Base-by-base conservation (phyloP, 805 yeast genomes). In the Myxozyma melibiosi region DNA sequence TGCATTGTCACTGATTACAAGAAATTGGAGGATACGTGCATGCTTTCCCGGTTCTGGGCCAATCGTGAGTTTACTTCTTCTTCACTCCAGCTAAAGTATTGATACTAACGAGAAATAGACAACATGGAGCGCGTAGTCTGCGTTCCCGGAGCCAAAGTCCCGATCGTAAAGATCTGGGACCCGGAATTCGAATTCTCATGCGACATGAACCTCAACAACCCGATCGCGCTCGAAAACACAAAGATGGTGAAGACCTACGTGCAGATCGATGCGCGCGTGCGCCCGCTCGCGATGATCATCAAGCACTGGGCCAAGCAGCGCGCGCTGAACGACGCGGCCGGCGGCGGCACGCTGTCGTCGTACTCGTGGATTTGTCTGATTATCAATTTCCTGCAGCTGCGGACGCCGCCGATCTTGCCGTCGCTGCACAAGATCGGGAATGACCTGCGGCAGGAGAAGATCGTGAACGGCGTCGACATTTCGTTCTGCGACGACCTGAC, bases 251-350 rank as follows among this genome's bases (percentile, higher is more conserved):
- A 59, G 42, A 51, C 67, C 1, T 66, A 65, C 28, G 67, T 65
- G 5, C 66, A 63, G 25, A 28, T 55, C 18, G 68, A 66, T 40
- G 53, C 58, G 11, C 59, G 68, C 2, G 68, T 65, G 4, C 63
- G 68, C 5, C 61, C 64, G 16, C 44, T 66, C 22, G 68, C 68
- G 14, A 57, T 66, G 54, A 47, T 59, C 25, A 58, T 66, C 34
- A 66, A 66, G 49, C 59, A 64, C 38, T 66, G 68, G 68, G 58
- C 68, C 16, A 66, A 66, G 39, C 61, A 57, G 35, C 63, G 68
- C 9, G 55, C 22, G 24, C 55, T 66, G 18, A 66, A 66, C 40
- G 67, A 66, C 35, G 68, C 68, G n/a, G 68, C 68, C 4, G 65
- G 59, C 13, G 68, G 68, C 25, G 68, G 65, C 7, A 66, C 68